phyloP scores from a whole-genome alignment of 2,329 filamentous ascomycete species.

The Neophaeococcomyces mojaviensis region DNA sequence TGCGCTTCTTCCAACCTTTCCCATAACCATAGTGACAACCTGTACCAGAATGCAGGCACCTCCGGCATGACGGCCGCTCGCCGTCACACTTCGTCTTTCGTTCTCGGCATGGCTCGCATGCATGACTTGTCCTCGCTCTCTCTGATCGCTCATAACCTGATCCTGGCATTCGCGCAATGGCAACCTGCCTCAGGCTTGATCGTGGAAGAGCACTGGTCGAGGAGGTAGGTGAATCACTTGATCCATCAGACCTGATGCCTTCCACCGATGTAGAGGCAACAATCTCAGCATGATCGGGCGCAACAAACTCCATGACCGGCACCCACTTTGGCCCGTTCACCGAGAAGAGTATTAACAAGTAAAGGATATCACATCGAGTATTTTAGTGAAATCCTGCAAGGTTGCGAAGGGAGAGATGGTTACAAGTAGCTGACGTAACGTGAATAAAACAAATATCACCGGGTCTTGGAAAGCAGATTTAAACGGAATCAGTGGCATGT shows the following conservation, averaged over 20 bases:
- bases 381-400: no score
- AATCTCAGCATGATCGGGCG: background rate
- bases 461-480: no score
- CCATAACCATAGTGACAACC: conserved; percentile 23
- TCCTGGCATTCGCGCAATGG: conserved; percentile 11
- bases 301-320: background rate
- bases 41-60: conserved; percentile 23
- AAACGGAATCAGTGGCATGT: no score
- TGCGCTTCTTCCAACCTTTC: conserved; percentile 24
- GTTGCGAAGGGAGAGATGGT: conserved; percentile 4
- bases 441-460: no score
- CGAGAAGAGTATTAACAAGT: background rate
- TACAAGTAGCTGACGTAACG: no score
- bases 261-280: background rate
- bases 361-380: background rate
- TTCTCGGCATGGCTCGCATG: conserved; percentile 23
- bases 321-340: background rate
- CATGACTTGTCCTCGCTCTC: conserved; percentile 22
- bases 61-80: conserved; percentile 20
- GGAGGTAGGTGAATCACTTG: conserved; percentile 2
- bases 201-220: conserved; percentile 4
- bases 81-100: conserved; percentile 24
- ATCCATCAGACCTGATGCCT: background rate
- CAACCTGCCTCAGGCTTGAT: conserved; percentile 5
- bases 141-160: conserved; percentile 21